Base-by-base conservation (phyloP, 148 eudicot genomes). In the Cornus controversa region DNA sequence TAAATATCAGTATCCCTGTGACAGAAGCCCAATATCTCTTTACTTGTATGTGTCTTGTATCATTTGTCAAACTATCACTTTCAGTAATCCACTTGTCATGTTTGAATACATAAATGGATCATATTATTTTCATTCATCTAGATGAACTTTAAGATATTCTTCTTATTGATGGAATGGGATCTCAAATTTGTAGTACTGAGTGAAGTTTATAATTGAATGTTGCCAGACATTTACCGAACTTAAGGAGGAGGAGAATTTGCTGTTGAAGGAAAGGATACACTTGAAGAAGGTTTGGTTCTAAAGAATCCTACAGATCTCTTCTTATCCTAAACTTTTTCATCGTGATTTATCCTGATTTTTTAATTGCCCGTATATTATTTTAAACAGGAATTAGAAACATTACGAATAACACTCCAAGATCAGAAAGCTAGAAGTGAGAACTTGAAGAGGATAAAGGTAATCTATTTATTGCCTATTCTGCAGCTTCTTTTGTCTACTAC, bases 401-500 rank as follows among this genome's bases (percentile, higher is more conserved):
- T 91, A 66, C 91, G 53, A 10, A 67, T 75, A n/a, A 84, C 87
- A 7, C 31, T 87, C 37, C 78, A 82, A 14, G 81, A 89, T 68
- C 90, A 89, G 66, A 81, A 77, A 80, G 82, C 84, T 31, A 71
- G 80, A 67, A 86, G 89, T n/a, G 82, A 89, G 58, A 84, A 77
- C 74, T 77, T 91, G 75, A 91, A 87, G 87, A 86, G 87, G 81
- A 84, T 82, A 42, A 91, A 91, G 92, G 94, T 91, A 86, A 77
- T 78, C 0, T 6, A 64, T 6, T 20, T 70, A 69, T 62, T 66
- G 14, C 31, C 15, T 67, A 37, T 18, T 23, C 47, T 66, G 16
- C 10, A 68, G 67, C 18, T 27, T 75, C 57, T 22, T 69, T 29
- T 24, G 22, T 65, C n/a, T 26, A 37, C 26, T 9, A 22, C 40